Evolutionary conservation across 441 rosid species (phyloP).

Genomic region (Adansonia gregorii): DNA sequence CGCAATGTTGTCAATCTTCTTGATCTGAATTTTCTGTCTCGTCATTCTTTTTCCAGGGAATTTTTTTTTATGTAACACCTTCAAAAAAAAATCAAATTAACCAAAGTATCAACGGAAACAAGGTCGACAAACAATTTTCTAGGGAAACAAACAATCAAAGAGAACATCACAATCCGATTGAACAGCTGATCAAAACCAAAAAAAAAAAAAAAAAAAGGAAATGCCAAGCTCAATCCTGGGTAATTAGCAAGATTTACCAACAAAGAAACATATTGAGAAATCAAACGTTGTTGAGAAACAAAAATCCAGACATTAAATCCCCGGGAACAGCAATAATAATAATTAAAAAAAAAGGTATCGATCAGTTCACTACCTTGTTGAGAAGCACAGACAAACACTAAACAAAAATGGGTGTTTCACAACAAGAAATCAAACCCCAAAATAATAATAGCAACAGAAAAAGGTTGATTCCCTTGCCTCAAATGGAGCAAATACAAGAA

Average conservation of each 20-base stretch:
- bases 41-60: conserved; percentile 37
- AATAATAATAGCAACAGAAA: not conserved
- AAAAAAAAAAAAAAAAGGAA: not conserved
- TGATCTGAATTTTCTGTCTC: conserved; percentile 54
- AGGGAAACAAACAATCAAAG: not conserved
- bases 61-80: not conserved
- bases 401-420: not conserved
- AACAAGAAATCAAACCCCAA: not conserved
- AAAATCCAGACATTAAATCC: not conserved
- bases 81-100: not conserved
- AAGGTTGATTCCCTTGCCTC: not conserved
- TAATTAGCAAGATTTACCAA: not conserved
- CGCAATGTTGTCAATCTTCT: conserved; percentile 47
- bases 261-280: not conserved
- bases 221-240: not conserved
- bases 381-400: not conserved
- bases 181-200: not conserved
- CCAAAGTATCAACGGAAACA: not conserved
- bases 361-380: not conserved
- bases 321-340: not conserved
- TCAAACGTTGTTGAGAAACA: not conserved
- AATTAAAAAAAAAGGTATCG: not conserved
- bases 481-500: conserved; percentile 18
- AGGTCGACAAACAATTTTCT: not conserved
- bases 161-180: not conserved